Evolutionary conservation across 2,329 filamentous ascomycete genomes (phyloP), one percentile per base, ranked within the genome.

Genomic region (Ustulina deusta): DNA sequence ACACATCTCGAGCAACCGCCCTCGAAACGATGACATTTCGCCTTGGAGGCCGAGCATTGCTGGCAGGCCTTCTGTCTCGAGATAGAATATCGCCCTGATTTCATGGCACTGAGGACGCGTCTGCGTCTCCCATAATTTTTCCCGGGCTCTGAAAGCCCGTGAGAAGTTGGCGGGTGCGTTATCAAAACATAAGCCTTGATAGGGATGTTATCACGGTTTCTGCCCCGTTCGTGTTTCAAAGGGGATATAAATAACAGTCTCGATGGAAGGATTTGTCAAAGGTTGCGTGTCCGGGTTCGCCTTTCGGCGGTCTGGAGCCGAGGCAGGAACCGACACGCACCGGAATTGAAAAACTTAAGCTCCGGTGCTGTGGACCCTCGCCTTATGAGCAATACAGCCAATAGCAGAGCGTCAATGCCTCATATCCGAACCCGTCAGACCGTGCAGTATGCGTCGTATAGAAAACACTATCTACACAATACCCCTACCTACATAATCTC

Each of bases 51-150:
- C 1, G 77, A 79, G 48, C 82, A 83, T 9, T 73, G 68, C 13
- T 76, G 75, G 61, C 81, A 83, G 42, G 78, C 78, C 60, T 81
- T 83, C 65, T 82, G 80, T 11, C 81, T 78, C 1, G 80, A 79
- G 11, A 72, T 74, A 20, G 79, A 71, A 67, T 82, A 82, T 72
- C 79, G 67, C 36, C 42, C 29, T 46, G 66, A 3, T 59, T 66
- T 69, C 69, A 71, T 71, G 61, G 27, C 65, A 52, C 29, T 17
- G n/a, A 11, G 17, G 4, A 20, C 20, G 25, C n/a, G 17, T 38
- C 22, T 54, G n/a, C n/a, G 22, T 38, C 20, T 38, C 38, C 59
- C 60, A 66, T 61, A 48, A 4, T 29, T 29, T 22, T 25, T n/a
- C 3, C 22, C 6, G 20, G 38, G 20, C n/a, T 15, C 15, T 4